Conservation (phyloP, 305 asterid genomes). For the Solanum chacoense region DNA sequence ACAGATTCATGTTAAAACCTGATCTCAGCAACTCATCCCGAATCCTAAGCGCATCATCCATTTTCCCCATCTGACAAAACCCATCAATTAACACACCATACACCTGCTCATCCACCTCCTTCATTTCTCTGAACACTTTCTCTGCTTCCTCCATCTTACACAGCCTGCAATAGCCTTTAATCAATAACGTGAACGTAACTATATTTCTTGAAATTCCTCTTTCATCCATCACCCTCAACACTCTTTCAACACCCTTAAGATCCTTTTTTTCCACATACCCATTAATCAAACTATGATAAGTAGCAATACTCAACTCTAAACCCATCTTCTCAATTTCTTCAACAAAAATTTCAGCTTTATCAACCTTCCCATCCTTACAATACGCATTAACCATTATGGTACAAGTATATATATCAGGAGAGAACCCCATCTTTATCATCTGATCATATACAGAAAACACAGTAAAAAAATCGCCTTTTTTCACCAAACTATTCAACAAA, state of each 20-base stretch:
- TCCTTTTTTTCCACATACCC: constrained; percentile 57
- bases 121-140: constrained; percentile 39
- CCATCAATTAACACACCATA: constrained; percentile 72
- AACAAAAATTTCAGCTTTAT: constrained; percentile 47
- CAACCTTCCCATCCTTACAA: constrained; percentile 59
- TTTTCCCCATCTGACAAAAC: constrained; percentile 60
- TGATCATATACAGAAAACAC: constrained; percentile 59
- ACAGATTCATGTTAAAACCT: constrained; percentile 55
- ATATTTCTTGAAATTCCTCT: constrained; percentile 41
- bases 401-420: constrained; percentile 66
- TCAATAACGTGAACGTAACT: constrained; percentile 58
- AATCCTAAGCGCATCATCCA: constrained; percentile 61
- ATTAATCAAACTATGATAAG: constrained; percentile 68
- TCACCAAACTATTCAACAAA: constrained; percentile 64
- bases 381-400: constrained; percentile 70
- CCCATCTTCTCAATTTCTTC: constrained; percentile 45
- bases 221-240: constrained; percentile 38
- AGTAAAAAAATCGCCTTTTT: constrained; percentile 27
- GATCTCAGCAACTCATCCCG: constrained; percentile 56
- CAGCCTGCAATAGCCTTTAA: constrained; percentile 62
- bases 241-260: constrained; percentile 44
- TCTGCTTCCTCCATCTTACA: constrained; percentile 67
- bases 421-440: constrained; percentile 52
- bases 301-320: constrained; percentile 56
- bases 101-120: constrained; percentile 55